Base-by-base conservation (phyloP, 805 yeast genomes). In the Saccharomycopsis javanensis region DNA sequence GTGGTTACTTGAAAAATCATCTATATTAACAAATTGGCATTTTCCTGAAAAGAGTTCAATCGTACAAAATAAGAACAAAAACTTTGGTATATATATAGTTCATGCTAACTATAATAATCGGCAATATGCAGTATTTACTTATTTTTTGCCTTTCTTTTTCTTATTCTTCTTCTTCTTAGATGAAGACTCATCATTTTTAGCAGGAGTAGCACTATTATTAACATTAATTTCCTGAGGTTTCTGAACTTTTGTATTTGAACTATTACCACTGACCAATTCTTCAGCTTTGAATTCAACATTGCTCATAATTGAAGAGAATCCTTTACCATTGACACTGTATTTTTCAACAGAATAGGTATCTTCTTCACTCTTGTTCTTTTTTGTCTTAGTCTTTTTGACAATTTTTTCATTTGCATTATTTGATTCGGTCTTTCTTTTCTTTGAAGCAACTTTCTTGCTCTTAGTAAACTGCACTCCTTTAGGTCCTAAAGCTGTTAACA, bases 401-500 rank as follows among this genome's bases (percentile, higher is more conserved):
- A 7, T 54, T 31, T 18, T 51, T 18, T 34, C 51, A n/a, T 30
- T 50, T 35, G 31, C 20, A 16, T 34, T 38, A 4, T 35, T 30
- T 20, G 30, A 15, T 6, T 15, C 42, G 27, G 11, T 15, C 33
- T 35, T 35, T 27, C 23, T 38, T 51, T 45, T 57, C 16, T 51
- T 31, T 10, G 42, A 18, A 16, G 25, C 25, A 20, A 31, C 50
- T 38, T 28, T 50, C 46, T 46, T 57, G 20, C 62, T 63, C 54
- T 66, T 64, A 27, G 71, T 66, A 10, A 73, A 66, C 50, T 71
- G 72, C 54, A 83, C 85, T 3, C 83, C 83, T 55, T 76, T 72
- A 4, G 90, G 90, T 0, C 96, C 96, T 52, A 89, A 66, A 5
- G 87, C 85, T 53, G 87, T 79, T 67, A 87, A 71, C 23, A 89